A percentile compares a stretch with the other conserved stretches of the same genome.
phyloP scores from a whole-genome alignment of 164 flowering plant species.

The Protea cynaroides region DNA sequence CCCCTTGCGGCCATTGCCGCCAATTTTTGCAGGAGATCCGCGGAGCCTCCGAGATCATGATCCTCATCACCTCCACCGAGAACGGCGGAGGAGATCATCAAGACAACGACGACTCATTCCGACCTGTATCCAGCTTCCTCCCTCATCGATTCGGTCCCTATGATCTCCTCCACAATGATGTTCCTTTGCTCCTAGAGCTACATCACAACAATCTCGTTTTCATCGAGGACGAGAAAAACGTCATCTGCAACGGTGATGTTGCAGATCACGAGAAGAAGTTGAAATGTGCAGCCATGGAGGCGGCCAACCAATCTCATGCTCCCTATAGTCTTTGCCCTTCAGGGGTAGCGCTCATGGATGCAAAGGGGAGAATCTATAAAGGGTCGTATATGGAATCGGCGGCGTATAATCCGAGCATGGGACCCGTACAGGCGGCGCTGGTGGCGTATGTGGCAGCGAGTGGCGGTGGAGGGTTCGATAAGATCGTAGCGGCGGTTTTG shows the following conservation, averaged over 20 bases:
- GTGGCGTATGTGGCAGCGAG: conserved; percentile 39
- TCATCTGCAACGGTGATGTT: too few relatives aligned
- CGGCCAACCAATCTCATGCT: conserved; percentile 56
- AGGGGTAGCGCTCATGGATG: conserved; percentile 59
- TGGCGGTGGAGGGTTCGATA: conserved; percentile 41
- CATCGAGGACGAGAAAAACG: neutral
- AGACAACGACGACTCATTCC: conserved; percentile 3
- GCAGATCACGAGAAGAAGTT: neutral
- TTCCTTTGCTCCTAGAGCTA: conserved; percentile 43
- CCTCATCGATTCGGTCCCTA: conserved; percentile 53
- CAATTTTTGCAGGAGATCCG: conserved; percentile 68
- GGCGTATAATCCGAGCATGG: conserved; percentile 66
- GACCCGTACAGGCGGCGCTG: conserved; percentile 68
- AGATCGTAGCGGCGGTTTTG: conserved; percentile 52
- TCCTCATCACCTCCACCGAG: conserved; percentile 25
- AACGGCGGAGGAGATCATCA: neutral
- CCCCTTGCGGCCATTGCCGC: conserved; percentile 89
- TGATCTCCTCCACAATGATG: conserved; percentile 36
- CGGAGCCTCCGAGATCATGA: conserved; percentile 26
- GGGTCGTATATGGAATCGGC: conserved; percentile 68
- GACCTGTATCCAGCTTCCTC: conserved; percentile 23
- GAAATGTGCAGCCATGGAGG: conserved; percentile 37
- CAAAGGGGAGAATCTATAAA: conserved; percentile 37
- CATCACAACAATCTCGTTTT: conserved; percentile 25
- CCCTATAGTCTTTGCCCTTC: conserved; percentile 67